phyloP scores from a whole-genome alignment of 257 asterid genomes.

The Coffea canephora region DNA sequence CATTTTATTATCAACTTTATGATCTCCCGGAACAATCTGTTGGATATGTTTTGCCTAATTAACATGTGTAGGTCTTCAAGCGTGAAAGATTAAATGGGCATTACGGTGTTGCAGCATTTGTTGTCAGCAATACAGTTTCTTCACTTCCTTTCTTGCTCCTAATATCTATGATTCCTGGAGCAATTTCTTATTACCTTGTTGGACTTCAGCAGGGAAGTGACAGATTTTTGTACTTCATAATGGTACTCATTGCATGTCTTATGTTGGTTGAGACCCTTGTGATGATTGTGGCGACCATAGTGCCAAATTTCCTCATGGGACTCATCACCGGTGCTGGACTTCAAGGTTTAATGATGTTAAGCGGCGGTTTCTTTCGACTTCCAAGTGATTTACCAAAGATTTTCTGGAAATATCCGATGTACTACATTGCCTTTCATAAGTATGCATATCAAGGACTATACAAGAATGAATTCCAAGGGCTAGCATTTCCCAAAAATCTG shows the following conservation, averaged over 20 bases:
- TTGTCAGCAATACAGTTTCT: conserved; percentile 50
- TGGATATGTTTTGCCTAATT: neutral
- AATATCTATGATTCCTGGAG: conserved; percentile 51
- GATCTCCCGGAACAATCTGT: neutral
- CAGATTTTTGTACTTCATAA: conserved; percentile 34
- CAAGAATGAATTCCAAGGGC: conserved; percentile 16
- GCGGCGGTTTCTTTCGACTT: conserved; percentile 19
- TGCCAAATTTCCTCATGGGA: conserved; percentile 33
- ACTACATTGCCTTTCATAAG: conserved; percentile 9
- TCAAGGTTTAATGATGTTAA: conserved; percentile 16
- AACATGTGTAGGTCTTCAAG: conserved; percentile 38
- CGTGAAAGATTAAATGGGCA: conserved; percentile 65
- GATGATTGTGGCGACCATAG: conserved; percentile 60
- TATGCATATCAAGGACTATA: conserved; percentile 14
- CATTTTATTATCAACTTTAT: neutral
- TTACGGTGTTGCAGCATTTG: conserved; percentile 48
- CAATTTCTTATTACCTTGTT: conserved; percentile 42
- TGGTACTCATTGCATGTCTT: conserved; percentile 47
- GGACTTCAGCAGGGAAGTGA: conserved; percentile 39
- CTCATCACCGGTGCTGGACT: conserved; percentile 4
- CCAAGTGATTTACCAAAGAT: conserved; percentile 11
- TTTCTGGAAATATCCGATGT: conserved; percentile 22
- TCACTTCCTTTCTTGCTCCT: conserved; percentile 50
- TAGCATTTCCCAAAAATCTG: neutral
- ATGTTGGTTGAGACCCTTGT: conserved; percentile 65